Percentiles rank a stretch among this genome's conserved stretches.
Evolutionary conservation across 2,329 filamentous ascomycete species (phyloP).

Genomic region (Phaeosphaeriaceae sp.): DNA sequence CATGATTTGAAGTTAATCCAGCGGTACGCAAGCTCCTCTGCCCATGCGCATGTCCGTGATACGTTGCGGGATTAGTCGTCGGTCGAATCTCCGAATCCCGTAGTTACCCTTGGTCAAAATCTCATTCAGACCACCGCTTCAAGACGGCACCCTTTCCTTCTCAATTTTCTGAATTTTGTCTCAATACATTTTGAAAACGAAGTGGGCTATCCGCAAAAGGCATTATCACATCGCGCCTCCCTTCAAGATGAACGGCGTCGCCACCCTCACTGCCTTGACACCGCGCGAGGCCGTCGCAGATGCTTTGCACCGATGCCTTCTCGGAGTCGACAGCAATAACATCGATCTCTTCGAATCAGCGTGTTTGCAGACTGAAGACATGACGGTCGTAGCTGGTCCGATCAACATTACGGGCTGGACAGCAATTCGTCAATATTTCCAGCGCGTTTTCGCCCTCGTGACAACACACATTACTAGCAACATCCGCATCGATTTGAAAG

Average conservation of each 20-base stretch:
- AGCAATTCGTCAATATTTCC: conserved; percentile 21
- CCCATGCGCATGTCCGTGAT: no score
- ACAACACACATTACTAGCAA: conserved; percentile 36
- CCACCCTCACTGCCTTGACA: conserved; percentile 16
- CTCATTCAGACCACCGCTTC: no score
- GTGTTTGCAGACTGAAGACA: conserved; percentile 24
- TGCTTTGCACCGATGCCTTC: conserved; percentile 29
- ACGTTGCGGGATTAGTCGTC: no score
- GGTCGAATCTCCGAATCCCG: no score
- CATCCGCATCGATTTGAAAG: conserved; percentile 25
- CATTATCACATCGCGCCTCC: no score
- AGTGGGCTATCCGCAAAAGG: no score
- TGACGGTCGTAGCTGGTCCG: conserved; percentile 23
- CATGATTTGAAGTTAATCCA: no score
- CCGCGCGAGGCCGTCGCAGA: conserved; percentile 32
- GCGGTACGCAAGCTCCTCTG: no score
- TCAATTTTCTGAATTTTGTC: no score
- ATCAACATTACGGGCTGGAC: conserved; percentile 23
- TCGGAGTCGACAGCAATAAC: conserved; percentile 33
- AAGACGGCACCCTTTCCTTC: no score
- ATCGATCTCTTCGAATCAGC: conserved; percentile 26
- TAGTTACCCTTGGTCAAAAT: no score
- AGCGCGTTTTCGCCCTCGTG: conserved; percentile 22
- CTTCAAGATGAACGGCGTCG: conserved; percentile 13
- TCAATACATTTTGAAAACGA: no score